phyloP scores from a whole-genome alignment of 768 basidiomycete species.

The Suillus subalutaceus region DNA sequence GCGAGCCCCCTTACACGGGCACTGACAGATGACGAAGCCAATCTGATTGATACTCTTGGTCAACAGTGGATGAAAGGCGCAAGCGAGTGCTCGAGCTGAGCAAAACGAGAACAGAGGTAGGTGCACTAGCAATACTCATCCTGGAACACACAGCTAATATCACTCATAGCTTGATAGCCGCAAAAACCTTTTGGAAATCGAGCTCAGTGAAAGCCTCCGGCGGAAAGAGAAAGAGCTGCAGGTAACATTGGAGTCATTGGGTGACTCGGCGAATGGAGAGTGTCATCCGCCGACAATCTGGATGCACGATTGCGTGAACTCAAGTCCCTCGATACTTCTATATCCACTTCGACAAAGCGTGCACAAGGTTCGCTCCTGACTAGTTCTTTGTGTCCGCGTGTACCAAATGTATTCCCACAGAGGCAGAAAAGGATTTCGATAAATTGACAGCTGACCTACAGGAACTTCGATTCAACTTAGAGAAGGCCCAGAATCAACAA shows the following conservation, averaged over 20 bases:
- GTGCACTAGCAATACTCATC: slow-evolving; percentile 24
- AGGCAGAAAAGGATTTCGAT: slow-evolving; percentile 75
- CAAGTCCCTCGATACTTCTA: slow-evolving; percentile 62
- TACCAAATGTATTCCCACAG: slow-evolving; percentile 36
- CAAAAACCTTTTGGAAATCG: slow-evolving; percentile 87
- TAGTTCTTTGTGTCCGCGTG: neutral
- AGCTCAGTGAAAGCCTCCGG: slow-evolving; percentile 86
- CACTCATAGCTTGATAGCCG: slow-evolving; percentile 53
- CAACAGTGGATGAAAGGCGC: slow-evolving; percentile 78
- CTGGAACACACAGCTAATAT: neutral
- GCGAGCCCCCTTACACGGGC: slow-evolving; percentile 73
- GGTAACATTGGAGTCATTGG: slow-evolving; percentile 74
- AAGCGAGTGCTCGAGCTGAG: slow-evolving; percentile 70
- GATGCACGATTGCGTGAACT: slow-evolving; percentile 73
- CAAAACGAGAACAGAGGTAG: slow-evolving; percentile 70
- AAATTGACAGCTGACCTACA: slow-evolving; percentile 64
- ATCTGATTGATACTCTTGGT: slow-evolving; percentile 63
- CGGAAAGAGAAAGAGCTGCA: slow-evolving; percentile 81
- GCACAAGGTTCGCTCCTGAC: slow-evolving; percentile 50
- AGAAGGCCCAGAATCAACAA: slow-evolving; percentile 81
- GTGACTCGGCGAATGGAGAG: slow-evolving; percentile 57
- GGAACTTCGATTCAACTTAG: slow-evolving; percentile 64
- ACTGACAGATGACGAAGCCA: slow-evolving; percentile 74
- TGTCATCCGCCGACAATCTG: slow-evolving; percentile 65
- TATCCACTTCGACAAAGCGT: slow-evolving; percentile 63